Percentiles rank a stretch among this genome's conserved stretches.
These are phyloP conservation scores for Eucalyptus cloeziana DNA, from an alignment of 345 rosid genomes.

Conservation along the genomic window DNA sequence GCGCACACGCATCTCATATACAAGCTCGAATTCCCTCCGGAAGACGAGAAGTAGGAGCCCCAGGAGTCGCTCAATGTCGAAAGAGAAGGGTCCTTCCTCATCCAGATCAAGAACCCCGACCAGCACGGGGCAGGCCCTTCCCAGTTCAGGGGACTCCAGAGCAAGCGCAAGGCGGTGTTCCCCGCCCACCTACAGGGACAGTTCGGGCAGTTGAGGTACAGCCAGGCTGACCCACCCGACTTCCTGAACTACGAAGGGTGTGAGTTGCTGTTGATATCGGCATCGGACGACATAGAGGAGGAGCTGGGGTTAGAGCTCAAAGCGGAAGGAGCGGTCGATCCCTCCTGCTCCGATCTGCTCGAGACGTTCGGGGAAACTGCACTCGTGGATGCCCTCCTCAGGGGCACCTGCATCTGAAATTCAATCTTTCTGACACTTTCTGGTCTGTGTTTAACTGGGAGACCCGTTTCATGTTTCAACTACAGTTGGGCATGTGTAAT, in stretches of 20 bases:
- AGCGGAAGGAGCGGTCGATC: no score
- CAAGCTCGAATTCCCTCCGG: conserved; percentile 53
- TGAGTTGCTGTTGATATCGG: no score
- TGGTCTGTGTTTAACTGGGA: no score
- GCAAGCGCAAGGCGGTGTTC: conserved; percentile 47
- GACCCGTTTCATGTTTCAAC: not conserved
- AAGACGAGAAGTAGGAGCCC: conserved; percentile 23
- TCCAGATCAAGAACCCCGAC: conserved; percentile 60
- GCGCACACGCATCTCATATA: conserved; percentile 30
- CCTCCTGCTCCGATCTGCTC: no score
- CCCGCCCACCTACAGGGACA: conserved; percentile 56
- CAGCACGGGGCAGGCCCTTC: conserved; percentile 2
- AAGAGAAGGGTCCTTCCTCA: conserved; percentile 53
- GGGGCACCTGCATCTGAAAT: no score
- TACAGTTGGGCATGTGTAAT: not conserved
- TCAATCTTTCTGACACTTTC: no score
- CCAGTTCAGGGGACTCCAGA: conserved; percentile 35
- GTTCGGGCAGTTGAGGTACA: conserved; percentile 6
- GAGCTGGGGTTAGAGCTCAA: no score
- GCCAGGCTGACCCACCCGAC: no score
- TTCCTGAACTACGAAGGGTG: no score
- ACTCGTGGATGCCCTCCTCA: no score
- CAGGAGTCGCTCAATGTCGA: conserved; percentile 54
- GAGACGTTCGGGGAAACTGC: no score
- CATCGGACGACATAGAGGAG: no score